Percentiles rank a stretch among this genome's conserved stretches.
These are phyloP conservation scores for Neocucurbitaria cava DNA, from an alignment of 2,329 filamentous ascomycete genomes.

Conservation along the genomic window DNA sequence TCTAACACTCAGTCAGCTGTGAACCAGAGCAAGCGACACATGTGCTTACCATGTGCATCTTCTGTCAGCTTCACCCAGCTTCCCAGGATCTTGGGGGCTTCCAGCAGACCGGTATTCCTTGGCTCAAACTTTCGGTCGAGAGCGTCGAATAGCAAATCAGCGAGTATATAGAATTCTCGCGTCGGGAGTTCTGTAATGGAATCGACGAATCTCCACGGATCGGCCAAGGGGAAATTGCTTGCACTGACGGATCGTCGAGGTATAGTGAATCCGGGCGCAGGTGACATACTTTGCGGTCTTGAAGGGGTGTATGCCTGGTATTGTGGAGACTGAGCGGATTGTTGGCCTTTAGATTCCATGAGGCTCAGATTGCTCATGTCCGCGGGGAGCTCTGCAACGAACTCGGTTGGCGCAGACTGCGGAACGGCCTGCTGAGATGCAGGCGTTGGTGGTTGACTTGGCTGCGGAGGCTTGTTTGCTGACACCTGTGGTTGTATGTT, in stretches of 20 bases:
- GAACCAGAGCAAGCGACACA: neutral
- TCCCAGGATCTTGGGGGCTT: constrained; percentile 42
- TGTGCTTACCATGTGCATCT: constrained; percentile 36
- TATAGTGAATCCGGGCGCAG: constrained; percentile 32
- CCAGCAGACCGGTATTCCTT: constrained; percentile 42
- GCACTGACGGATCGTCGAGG: constrained; percentile 38
- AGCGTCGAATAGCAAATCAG: constrained; percentile 44
- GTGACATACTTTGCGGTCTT: constrained; percentile 18
- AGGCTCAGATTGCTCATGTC: constrained; percentile 38
- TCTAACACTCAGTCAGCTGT: constrained; percentile 18
- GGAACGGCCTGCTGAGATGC: constrained; percentile 10
- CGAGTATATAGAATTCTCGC: constrained; percentile 45
- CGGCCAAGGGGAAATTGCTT: constrained; percentile 36
- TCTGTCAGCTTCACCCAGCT: constrained; percentile 40
- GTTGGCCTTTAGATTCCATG: constrained; percentile 19
- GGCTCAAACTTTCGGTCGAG: constrained; percentile 45
- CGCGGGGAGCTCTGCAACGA: constrained; percentile 45
- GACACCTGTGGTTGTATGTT: constrained; percentile 15
- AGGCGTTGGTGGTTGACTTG: constrained; percentile 20
- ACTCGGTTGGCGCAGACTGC: constrained; percentile 29
- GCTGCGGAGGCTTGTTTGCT: constrained; percentile 12
- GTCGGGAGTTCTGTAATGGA: constrained; percentile 41
- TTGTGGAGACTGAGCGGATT: constrained; percentile 11
- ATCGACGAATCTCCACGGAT: constrained; percentile 46
- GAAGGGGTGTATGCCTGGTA: constrained; percentile 42